Base-by-base conservation (phyloP, 805 yeast genomes). In the Cyberlindnera amylophila region DNA sequence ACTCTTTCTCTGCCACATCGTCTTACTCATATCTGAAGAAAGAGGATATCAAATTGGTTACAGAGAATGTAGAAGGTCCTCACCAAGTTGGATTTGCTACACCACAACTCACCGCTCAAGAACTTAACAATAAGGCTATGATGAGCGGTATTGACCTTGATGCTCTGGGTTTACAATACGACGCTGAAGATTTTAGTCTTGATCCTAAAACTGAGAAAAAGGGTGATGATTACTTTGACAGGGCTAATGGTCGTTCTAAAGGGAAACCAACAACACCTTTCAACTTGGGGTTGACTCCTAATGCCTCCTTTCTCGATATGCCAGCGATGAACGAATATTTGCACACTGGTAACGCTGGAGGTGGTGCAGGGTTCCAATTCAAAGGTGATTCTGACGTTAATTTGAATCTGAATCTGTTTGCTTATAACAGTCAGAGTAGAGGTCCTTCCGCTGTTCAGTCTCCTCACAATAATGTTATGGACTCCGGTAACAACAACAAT, bases 11-110 rank as follows among this genome's bases (percentile, higher is more conserved):
- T n/a, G 74, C 74, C 0, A 57, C 71, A 9, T 65, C 66, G 17
- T 62, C 68, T 1, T 54, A 61, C 17, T 63, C 72, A 1, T 69
- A 69, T 36, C 58, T 57, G 12, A 52, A 49, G 21, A 38, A 42
- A 6, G 35, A 36, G 18, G 36, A 46, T 19, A 33, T 34, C 23
- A 39, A 39, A 8, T 39, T 32, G 29, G 37, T 34, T 4, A 38
- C 44, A 24, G 47, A 46, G 5, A 34, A 51, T 13, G 60, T 61
- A 4, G 75, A 72, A 30, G 75, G 74, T 0, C 89, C 90, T 2
- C 74, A 72, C 34, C 88, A 84, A 54, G 89, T 84, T 19, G 86
- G 82, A 2, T 86, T 85, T 57, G 78, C 95, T 1, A 84, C 95
- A 1, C 96, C 96, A 3, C 95, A 87, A 59, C 55, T 79, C 34